A percentile compares a stretch with the other conserved stretches of the same genome.
Evolutionary conservation across 148 eudicot species (phyloP).

Genomic region (Diospyros kaki): DNA sequence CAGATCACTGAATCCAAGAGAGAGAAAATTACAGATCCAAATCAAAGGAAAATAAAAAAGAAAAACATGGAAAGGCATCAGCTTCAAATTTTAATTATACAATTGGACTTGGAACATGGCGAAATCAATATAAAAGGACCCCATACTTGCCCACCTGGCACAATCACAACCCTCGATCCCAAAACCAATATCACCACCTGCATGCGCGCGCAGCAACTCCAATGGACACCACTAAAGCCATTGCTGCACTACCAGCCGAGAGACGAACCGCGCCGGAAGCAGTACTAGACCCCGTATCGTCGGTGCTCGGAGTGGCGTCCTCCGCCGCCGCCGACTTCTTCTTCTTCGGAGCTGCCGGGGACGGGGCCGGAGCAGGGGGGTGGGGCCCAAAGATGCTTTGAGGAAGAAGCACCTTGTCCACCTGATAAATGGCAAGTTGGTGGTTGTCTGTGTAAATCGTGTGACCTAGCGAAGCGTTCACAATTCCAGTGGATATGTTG

Average conservation of each 20-base stretch:
- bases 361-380: slow-evolving; percentile 59
- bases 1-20: too few species aligned
- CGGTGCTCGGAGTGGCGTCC: slow-evolving; percentile 25
- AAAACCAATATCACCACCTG: background rate
- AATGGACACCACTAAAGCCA: background rate
- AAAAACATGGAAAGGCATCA: background rate
- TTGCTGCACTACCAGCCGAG: slow-evolving; percentile 12
- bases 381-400: slow-evolving; percentile 48
- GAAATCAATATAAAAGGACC: background rate
- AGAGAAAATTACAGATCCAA: background rate
- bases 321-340: slow-evolving; percentile 39
- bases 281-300: slow-evolving; percentile 13
- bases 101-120: background rate
- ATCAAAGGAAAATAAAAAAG: background rate
- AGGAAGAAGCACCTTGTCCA: slow-evolving; percentile 82
- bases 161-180: slow-evolving; percentile 12
- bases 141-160: background rate
- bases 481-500: slow-evolving; percentile 73
- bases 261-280: slow-evolving; percentile 9
- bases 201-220: slow-evolving; percentile 1
- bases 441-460: slow-evolving; percentile 57
- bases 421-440: slow-evolving; percentile 78
- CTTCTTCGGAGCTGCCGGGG: slow-evolving; percentile 33
- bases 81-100: background rate
- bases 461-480: slow-evolving; percentile 54